These are phyloP conservation scores for Dittrichia graveolens DNA, from an alignment of 129 eudicot species.

Conservation along the genomic window DNA sequence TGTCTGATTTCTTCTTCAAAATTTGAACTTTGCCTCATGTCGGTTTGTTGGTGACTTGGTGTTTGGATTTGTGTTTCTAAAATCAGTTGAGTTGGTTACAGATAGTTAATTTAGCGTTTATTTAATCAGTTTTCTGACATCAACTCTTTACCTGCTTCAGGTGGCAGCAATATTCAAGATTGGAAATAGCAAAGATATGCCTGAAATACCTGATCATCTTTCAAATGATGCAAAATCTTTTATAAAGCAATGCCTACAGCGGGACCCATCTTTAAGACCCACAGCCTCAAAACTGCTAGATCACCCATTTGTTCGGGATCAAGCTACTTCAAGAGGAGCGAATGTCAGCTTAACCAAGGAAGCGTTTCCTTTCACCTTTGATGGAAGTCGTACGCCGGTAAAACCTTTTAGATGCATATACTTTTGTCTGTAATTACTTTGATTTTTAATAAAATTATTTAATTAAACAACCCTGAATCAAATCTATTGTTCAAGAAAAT, in stretches of 20 bases:
- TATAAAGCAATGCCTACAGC: constrained; percentile 75
- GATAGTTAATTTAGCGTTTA: too few species aligned
- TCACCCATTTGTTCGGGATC: constrained; percentile 83
- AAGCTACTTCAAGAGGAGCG: constrained; percentile 59
- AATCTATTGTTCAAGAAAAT: neutral
- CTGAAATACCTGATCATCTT: constrained; percentile 84
- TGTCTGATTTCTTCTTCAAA: constrained; percentile 1
- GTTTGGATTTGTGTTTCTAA: constrained; percentile 6
- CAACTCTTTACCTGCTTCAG: constrained; percentile 28
- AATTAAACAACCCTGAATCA: too few species aligned
- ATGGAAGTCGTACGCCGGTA: constrained; percentile 96
- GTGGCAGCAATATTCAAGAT: constrained; percentile 98
- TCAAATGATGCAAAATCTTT: constrained; percentile 80
- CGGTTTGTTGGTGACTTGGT: neutral
- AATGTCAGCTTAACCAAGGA: constrained; percentile 62
- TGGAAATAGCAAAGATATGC: constrained; percentile 97
- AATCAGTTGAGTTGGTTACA: too few species aligned
- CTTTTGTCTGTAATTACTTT: constrained; percentile 7
- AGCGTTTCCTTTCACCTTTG: constrained; percentile 69
- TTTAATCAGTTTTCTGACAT: too few species aligned
- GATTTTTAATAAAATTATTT: neutral
- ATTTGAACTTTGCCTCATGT: neutral
- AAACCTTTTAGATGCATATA: constrained; percentile 1
- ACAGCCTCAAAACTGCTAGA: constrained; percentile 66
- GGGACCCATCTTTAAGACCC: constrained; percentile 83